Evolutionary conservation across 495 filamentous ascomycete species (phyloP), one percentile per base, ranked within the genome.

Genomic region (Wilcoxina mikolae): DNA sequence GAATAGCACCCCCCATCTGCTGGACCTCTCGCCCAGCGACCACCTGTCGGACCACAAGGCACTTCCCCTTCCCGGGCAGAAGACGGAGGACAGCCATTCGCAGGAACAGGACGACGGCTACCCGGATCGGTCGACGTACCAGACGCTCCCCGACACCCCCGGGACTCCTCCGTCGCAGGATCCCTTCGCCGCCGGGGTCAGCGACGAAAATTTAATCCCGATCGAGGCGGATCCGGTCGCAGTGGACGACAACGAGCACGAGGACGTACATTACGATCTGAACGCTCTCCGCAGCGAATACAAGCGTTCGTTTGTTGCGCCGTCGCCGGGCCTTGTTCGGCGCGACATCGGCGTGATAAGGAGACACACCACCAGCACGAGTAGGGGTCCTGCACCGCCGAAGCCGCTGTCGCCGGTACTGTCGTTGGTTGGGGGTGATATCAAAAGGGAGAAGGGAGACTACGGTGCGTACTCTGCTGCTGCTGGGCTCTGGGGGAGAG

Each of bases 41-140:
- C 17, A 22, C 17, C 50, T 38, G 9, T 23, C 50, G 15, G 28
- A 41, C 31, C 50, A 41, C 50, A 22, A 53, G 28, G 11, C 50
- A 41, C 28, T 39, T 22, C 18, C 50, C 20, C 18, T 41, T 4
- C 50, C 27, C 18, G 23, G 26, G 2, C 11, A 38, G 24, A 38
- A 53, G 28, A 42, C 18, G 2, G 28, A 38, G 33, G 31, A 38
- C 12, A 23, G 33, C 27, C n/a, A 18, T 18, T 18, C 43, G 1
- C 12, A 24, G 15, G 47, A 25, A 9, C n/a, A n/a, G n/a, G n/a
- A n/a, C n/a, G 18, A 28, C 9, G 50, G 24, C 2, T 53, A 39
- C n/a, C 51, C 51, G 9, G 51, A 54, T 25, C 51, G 51, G 10
- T 39, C 25, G 11, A 44, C 38, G 11, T 54, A 54, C 51, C 51